These are phyloP conservation scores for Candida ipomoeae DNA, from an alignment of 805 yeast genomes.

Conservation along the genomic window DNA sequence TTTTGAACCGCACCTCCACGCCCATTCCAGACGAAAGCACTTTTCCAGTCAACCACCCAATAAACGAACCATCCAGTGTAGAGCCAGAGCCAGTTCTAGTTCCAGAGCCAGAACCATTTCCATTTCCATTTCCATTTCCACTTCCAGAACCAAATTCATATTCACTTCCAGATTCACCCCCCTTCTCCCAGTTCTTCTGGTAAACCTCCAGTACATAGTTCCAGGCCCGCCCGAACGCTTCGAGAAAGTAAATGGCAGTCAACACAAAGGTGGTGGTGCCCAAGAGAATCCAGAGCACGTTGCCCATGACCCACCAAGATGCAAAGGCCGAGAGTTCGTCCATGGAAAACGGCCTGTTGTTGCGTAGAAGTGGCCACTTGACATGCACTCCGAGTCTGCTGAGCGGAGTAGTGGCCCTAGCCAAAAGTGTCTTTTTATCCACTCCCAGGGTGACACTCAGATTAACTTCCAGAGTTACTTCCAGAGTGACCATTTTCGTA, in stretches of 20 bases:
- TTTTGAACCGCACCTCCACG: slow-evolving; percentile 32
- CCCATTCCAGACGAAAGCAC: slow-evolving; percentile 41
- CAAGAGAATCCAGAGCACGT: slow-evolving; percentile 48
- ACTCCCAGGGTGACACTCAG: too few relatives aligned
- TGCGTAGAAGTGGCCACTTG: slow-evolving; percentile 48
- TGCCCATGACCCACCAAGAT: slow-evolving; percentile 57
- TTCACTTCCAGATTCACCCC: background rate
- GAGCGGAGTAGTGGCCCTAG: slow-evolving; percentile 27
- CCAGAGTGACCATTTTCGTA: background rate
- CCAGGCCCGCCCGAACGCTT: slow-evolving; percentile 27
- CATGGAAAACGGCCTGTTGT: slow-evolving; percentile 44
- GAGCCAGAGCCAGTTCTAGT: background rate
- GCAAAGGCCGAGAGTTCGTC: slow-evolving; percentile 53
- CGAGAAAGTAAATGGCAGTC: slow-evolving; percentile 41
- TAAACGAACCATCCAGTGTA: slow-evolving; percentile 17
- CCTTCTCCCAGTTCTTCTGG: too few relatives aligned
- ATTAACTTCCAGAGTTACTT: too few relatives aligned
- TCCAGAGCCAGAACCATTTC: background rate
- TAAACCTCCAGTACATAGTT: background rate
- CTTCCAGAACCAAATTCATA: background rate
- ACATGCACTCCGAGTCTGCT: slow-evolving; percentile 34
- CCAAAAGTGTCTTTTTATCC: slow-evolving; percentile 20
- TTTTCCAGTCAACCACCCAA: slow-evolving; percentile 31
- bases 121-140: background rate
- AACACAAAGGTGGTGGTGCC: slow-evolving; percentile 58